Percentiles rank a stretch among this genome's conserved stretches.
These are phyloP conservation scores for Phytophthora megakarya DNA, from an alignment of 352 stramenopile genomes.

Conservation along the genomic window DNA sequence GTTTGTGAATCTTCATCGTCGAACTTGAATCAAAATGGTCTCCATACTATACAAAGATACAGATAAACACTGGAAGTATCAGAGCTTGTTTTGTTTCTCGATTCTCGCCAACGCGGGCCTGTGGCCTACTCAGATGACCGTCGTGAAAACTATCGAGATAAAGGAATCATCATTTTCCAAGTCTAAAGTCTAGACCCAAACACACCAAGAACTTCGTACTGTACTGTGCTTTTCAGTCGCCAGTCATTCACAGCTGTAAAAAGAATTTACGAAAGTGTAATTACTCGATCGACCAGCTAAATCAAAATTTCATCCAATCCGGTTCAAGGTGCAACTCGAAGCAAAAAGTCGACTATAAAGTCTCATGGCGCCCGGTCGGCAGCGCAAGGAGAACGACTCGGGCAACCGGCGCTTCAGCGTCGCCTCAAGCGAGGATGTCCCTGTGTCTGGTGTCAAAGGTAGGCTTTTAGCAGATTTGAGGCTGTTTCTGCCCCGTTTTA, in stretches of 20 bases:
- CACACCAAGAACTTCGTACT: too few relatives aligned
- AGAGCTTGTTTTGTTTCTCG: conserved; percentile 87
- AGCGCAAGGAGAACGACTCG: conserved; percentile 36
- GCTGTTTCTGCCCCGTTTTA: neutral
- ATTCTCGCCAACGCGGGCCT: conserved; percentile 78
- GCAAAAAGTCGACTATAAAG: neutral
- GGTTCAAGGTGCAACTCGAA: conserved; percentile 4
- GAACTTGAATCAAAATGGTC: conserved; percentile 43
- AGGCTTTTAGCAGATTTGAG: neutral
- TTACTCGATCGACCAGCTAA: conserved; percentile 19
- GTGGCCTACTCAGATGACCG: conserved; percentile 85
- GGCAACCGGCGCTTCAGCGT: conserved; percentile 19
- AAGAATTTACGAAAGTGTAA: conserved; percentile 22
- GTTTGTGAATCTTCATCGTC: conserved; percentile 73
- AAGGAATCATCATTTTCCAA: conserved; percentile 86
- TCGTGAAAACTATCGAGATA: conserved; percentile 90
- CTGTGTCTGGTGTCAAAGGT: conserved; percentile 33
- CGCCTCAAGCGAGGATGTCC: conserved; percentile 25
- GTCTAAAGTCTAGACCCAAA: too few relatives aligned
- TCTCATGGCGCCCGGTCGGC: conserved; percentile 18
- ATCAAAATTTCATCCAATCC: conserved; percentile 23
- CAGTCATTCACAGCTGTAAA: conserved; percentile 24
- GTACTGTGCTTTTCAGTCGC: too few relatives aligned
- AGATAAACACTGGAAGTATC: conserved; percentile 56
- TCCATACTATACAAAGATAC: conserved; percentile 11